These are phyloP conservation scores for Miscanthus sacchariflorus DNA, from an alignment of 202 grass and related monocot genomes.

Conservation along the genomic window DNA sequence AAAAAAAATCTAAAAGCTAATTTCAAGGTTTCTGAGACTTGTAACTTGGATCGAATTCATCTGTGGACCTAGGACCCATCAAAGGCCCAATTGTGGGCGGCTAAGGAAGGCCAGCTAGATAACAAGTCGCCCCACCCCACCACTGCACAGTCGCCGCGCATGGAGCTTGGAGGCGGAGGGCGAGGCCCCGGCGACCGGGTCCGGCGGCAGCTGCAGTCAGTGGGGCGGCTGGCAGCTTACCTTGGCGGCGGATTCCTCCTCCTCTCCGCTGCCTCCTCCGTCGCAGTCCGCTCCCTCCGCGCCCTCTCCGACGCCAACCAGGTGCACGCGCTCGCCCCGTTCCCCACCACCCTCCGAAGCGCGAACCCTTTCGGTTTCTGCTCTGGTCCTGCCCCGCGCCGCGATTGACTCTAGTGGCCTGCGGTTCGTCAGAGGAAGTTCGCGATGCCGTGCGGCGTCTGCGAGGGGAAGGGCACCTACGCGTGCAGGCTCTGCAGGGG, in stretches of 20 bases:
- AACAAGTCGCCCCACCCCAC: background rate
- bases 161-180: slow-evolving; percentile 46
- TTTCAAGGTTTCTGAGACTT: background rate
- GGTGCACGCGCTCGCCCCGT: slow-evolving; percentile 35
- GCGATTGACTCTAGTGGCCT: background rate
- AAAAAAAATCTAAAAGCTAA: background rate
- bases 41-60: background rate
- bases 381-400: background rate
- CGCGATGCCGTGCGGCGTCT: slow-evolving; percentile 62
- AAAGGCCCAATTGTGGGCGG: slow-evolving; percentile 24
- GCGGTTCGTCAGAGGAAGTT: slow-evolving; percentile 67
- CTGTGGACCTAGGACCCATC: background rate
- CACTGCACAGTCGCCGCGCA: background rate
- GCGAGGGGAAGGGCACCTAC: slow-evolving; percentile 88
- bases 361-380: background rate
- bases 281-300: slow-evolving; percentile 70
- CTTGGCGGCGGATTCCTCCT: slow-evolving; percentile 58
- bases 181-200: slow-evolving; percentile 45
- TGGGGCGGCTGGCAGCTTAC: slow-evolving; percentile 56
- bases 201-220: slow-evolving; percentile 57
- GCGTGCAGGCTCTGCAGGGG: slow-evolving; percentile 88
- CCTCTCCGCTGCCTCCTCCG: slow-evolving; percentile 60
- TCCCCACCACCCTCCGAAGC: background rate
- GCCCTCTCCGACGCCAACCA: slow-evolving; percentile 73
- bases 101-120: background rate